Base-by-base conservation (phyloP, 192 early-diverging fungal species). In the Linderina pennispora region DNA sequence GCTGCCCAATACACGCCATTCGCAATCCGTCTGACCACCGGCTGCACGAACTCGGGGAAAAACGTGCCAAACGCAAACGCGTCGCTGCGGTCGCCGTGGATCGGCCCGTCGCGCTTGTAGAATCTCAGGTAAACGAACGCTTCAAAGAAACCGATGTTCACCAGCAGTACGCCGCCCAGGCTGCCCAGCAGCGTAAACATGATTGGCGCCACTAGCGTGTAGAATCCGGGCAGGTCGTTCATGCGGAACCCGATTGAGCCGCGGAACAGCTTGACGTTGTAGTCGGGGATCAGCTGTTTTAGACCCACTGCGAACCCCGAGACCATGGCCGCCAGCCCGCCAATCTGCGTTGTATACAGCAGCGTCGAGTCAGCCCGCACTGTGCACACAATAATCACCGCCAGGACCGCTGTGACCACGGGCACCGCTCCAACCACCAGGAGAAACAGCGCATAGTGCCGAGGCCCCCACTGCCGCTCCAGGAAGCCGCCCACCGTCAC, bases 11-110 rank as follows among this genome's bases (percentile, higher is more conserved):
- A 71, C 3, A 71, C 43, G 0, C 19, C 38, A 2, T 36, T 28
- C 3, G 55, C 44, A 11, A 71, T 4, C 10, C 55, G 46, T n/a
- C 48, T 31, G 21, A 71, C 34, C 6, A 59, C 25, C 22, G 67
- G 67, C 40, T 58, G 60, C 3, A 45, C 51, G 44, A 71, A 31
- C 40, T 91, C 89, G 3, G 94, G 94, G 62, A 91, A 97, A 48
- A 97, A 94, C 15, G 88, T 89, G 1, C 73, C 78, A 45, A 97
- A 86, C 0, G 85, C 83, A 80, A 97, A 97, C 1, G 90, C 83
- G 33, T 94, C 92, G 57, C 86, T 87, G 18, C 88, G 80, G 53
- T 95, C 94, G 36, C 94, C 94, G 28, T 65, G 66, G 14, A 89
- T 74, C 11, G 85, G 80, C 50, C 89, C 87, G 39, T 91, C 78